Percentiles rank a stretch among this genome's conserved stretches.
These are phyloP conservation scores for Lentinula guzmanii DNA, from an alignment of 768 basidiomycete genomes.

Conservation along the genomic window DNA sequence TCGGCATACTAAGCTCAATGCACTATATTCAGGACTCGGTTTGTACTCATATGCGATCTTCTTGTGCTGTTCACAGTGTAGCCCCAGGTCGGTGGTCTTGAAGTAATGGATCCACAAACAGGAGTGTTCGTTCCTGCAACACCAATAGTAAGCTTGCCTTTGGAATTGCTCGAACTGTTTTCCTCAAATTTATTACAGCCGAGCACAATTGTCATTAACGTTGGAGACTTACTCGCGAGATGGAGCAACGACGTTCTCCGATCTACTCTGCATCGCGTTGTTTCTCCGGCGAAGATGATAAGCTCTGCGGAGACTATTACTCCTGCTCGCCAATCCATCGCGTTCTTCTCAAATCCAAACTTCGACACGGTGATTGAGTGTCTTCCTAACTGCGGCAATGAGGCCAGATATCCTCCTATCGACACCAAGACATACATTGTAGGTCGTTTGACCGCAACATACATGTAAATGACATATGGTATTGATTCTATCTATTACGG, in stretches of 20 bases:
- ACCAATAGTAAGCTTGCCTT: slow-evolving; percentile 51
- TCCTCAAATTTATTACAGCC: slow-evolving; percentile 37
- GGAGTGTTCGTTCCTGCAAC: slow-evolving; percentile 63
- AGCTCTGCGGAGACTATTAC: slow-evolving; percentile 48
- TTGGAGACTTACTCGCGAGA: slow-evolving; percentile 73
- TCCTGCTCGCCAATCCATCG: slow-evolving; percentile 71
- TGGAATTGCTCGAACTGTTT: not conserved
- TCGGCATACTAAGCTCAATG: not conserved
- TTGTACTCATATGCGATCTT: not conserved
- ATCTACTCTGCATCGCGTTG: slow-evolving; percentile 80
- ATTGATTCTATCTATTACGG: not conserved
- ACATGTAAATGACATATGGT: slow-evolving; percentile 26
- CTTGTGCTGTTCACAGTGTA: not conserved
- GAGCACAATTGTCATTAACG: slow-evolving; percentile 78
- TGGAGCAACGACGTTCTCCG: slow-evolving; percentile 81
- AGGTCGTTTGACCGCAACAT: slow-evolving; percentile 57
- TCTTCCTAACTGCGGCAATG: slow-evolving; percentile 57
- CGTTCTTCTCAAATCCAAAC: slow-evolving; percentile 86
- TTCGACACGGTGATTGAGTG: slow-evolving; percentile 61
- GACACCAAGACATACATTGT: slow-evolving; percentile 76
- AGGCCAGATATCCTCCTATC: slow-evolving; percentile 62
- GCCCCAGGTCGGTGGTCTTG: slow-evolving; percentile 68
- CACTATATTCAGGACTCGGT: not conserved
- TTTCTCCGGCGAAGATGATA: slow-evolving; percentile 49
- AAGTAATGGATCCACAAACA: slow-evolving; percentile 79